Base-by-base conservation (phyloP, 345 rosid species). In the Eucalyptus viminalis region DNA sequence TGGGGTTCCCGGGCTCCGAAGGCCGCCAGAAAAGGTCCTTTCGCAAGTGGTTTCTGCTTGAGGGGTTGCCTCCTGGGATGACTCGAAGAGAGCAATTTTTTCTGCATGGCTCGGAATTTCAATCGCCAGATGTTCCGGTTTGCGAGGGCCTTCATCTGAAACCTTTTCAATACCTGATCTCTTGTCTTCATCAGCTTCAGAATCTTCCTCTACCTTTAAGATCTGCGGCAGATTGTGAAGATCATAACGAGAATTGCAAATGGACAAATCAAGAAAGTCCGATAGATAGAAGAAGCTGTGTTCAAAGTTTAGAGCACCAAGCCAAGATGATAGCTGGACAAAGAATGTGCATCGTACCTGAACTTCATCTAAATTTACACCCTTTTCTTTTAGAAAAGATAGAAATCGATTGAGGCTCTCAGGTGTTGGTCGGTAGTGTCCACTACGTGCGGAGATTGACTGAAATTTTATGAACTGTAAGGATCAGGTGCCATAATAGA, bases 11-110 rank as follows among this genome's bases (percentile, higher is more conserved):
- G 97, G 96, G 89, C 96, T 97, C 34, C 89, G 96, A 85, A 96
- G 94, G 54, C 96, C 97, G 14, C 98, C 96, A 9, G 98, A 96
- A 49, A 96, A 86, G 29, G 97, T 93, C 94, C 97, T 97, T 86
- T 87, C 87, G 94, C 93, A 96, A 76, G 56, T 91, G 49, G 56
- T 88, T 87, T 65, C 91, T 49, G 87, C 62, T 85, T 90, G 60
- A 2, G 87, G 92, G 89, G 88, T 91, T 49, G 80, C 62, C 6
- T 62, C 67, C 91, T 90, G 91, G 40, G 91, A 34, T 88, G 90
- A 67, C 87, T 88, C 87, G 6, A 90, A 27, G 40, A 89, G 80
- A 24, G 86, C 49, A 56, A 53, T 80, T 40, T 88, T 65, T 72
- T 90, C 83, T 85, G 89, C 92, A 56, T 90, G 88, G 72, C 89